Evolutionary conservation across 768 basidiomycete species (phyloP), one percentile per base, ranked within the genome.

Genomic region (Butyriboletus loyo): DNA sequence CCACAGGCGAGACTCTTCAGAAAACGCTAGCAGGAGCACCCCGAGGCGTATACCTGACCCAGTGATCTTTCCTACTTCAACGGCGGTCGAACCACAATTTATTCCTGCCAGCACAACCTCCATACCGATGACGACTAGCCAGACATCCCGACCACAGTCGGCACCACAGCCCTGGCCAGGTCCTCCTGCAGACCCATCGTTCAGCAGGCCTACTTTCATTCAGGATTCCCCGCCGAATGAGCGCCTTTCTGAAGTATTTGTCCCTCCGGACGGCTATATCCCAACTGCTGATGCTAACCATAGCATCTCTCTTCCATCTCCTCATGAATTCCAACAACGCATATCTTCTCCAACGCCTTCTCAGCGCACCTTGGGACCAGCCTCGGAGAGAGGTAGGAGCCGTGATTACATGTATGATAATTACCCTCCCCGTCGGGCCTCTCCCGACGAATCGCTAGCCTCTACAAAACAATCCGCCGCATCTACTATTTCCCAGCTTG

Each of bases 221-320:
- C 69, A 50, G 30, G 60, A 67, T 28, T 67, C 59, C 0, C 55
- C 47, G 2, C 52, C 52, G 10, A 46, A 50, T 25, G 46, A 53
- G 2, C 60, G 44, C 14, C 56, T 39, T 15, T 15, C 57, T n/a
- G 65, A 61, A 2, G 58, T 71, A 13, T 53, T 66, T 9, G 43
- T 76, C 9, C 79, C 73, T 7, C 79, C 77, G 0, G 81, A 82
- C n/a, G 72, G 70, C 5, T 82, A 69, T 51, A 79, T 83, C 49
- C 81, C 82, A 0, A 71, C n/a, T 41, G 75, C 54, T 34, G 75
- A 70, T 14, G 52, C 68, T 0, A 68, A 75, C 50, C 68, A 70
- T 10, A 62, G 68, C 19, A 79, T 80, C 17, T 54, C 65, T 5
- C 66, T 82, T n/a, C 80, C 79, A 6, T 75, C 80, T 19, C 82